Evolutionary conservation across 805 yeast species (phyloP), one percentile per base, ranked within the genome.

Genomic region (Isabelozyma gotoi): DNA sequence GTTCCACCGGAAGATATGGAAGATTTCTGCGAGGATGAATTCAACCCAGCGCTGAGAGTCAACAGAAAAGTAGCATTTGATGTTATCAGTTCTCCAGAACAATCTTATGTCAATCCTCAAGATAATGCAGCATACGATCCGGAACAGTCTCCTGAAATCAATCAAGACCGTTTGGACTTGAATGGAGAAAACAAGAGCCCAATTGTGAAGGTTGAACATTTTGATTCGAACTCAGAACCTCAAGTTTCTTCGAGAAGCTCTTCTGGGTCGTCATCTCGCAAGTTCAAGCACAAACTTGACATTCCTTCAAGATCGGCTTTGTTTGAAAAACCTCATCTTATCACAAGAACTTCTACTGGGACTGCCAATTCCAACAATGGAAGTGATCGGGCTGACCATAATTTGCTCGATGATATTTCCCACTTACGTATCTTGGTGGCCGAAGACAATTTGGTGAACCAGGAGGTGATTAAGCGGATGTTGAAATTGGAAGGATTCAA

Each of bases 361-460:
- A 77, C 82, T 1, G 81, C 80, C 2, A 67, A 63, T 41, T 73
- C 42, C n/a, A 21, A 52, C 2, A 47, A 36, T 16, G 46, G 46
- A 21, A 44, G 43, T 16, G 55, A 49, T 19, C 59, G 47, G 18
- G 42, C 40, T 8, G 54, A 47, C 19, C 42, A 48, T 16, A 50
- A 56, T 40, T 45, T 60, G 5, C 54, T 66, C 39, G 69, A 55
- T 24, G 50, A 52, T 36, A 51, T 65, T 27, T 53, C 63, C 1
- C 67, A 67, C 36, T 51, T 74, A 41, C 67, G 74, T 40, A 82
- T 94, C 17, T 71, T 94, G 38, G 92, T 94, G 12, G 98, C 97
- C 0, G 99, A 94, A 59, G 99, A 94, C 57, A 94, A 94, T 57
- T 70, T 77, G 51, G 97, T 94, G 7, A 94, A 94, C 60, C 98